Base-by-base conservation (phyloP, 176 grass and related monocot genomes). In the Avena atlantica region DNA sequence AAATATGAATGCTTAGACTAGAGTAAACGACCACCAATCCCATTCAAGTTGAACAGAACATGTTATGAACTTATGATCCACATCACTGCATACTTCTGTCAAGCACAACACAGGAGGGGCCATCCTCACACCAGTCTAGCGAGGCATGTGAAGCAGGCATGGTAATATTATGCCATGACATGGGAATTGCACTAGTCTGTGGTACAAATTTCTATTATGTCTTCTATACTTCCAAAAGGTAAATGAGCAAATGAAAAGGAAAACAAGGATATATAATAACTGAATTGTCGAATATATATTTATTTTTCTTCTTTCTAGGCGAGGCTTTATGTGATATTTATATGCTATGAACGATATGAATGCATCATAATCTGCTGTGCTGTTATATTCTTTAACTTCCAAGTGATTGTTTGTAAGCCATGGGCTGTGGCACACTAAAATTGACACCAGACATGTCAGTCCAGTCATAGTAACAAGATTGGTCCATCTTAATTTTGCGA, bases 1-100 rank as follows among this genome's bases (percentile, higher is more conserved):
- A 84, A 57, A 45, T 67, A 67, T 58, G 40, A 76, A 78, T 82
- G 24, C 57, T 37, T 16, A 86, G 55, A 77, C 24, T 60, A 70
- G 14, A 77, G 37, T 65, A 80, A 66, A 66, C 10, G 77, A 60
- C 5, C 24, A 52, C 12, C 64, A 2, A 23, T 24, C 40, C 29
- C 66, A 86, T 37, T 76, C 20, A 71, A 89, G 42, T 17, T 13
- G 44, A 83, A 61, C 1, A 61, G 19, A 9, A 61, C 25, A 78
- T 61, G 6, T 25, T 67, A 84, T 14, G 74, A 21, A 49, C 19
- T 25, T 67, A 84, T 14, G 74, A 21, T 59, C 19, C 62, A 36
- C 62, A 52, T 64, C 8, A 21, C 58, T 12, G 72, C 52, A 83
- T 88, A 64, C 19, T 69, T 88, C 13, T 63, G 65, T 79, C 25